Base-by-base conservation (phyloP, 129 eudicot genomes). In the Erigeron canadensis region DNA sequence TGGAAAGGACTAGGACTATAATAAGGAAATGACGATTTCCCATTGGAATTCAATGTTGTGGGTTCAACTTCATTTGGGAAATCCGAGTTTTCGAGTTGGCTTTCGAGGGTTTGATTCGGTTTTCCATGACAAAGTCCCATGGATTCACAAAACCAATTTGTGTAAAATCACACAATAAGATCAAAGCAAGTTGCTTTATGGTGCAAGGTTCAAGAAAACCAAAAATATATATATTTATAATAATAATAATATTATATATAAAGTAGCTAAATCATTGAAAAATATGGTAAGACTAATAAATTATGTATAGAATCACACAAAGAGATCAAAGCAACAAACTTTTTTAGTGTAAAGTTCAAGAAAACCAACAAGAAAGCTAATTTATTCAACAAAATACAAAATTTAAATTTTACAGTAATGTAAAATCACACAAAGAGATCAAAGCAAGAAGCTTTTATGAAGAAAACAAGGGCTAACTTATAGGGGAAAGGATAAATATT, bases 81-180 rank as follows among this genome's bases (percentile, higher is more conserved):
- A 42, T 18, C 76, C 9, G 82, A 50, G 68, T 80, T 83, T 84
- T 85, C 91, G 19, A 78, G 74, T 22, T 80, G 85, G 63, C 67
- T 82, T 79, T 89, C 77, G 5, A 80, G 86, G 86, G 81, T 70
- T 79, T 82, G 85, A 79, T 77, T 79, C 63, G 97, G 99, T 84
- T 90, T 95, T 78, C 97, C 99, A 77, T 95, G 96, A 83, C 99
- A 95, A 69, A 95, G 87, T 78, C 99, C 99, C 99, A 95, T 95
- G 74, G 90, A 78, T 72, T 84, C 82, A 82, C 69, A 63, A 78
- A 67, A 86, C 74, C 77, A 71, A 56, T 28, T 28, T 75, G 57
- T 66, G 67, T 41, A 34, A 71, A 13, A 63, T 38, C 56, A 46
- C 34, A 55, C 13, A 62, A 65, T 46, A 10, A 38, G 61, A 16